Conservation (phyloP, 2,329 filamentous ascomycete species). For the Lasiodiplodia sp. region DNA sequence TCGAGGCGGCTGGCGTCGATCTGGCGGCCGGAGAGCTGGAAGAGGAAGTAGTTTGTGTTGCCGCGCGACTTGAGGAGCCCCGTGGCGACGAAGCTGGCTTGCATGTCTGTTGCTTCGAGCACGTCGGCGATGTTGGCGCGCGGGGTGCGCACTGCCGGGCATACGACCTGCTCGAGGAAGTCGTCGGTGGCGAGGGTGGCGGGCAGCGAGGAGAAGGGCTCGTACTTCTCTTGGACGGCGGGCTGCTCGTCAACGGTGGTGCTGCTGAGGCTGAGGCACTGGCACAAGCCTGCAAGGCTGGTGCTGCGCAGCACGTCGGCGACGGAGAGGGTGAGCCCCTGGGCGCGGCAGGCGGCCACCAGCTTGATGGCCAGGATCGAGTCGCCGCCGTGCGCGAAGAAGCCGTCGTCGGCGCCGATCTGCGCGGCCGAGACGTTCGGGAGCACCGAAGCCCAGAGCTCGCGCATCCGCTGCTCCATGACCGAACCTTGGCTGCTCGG, state of each 20-base stretch:
- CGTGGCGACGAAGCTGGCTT: slow-evolving; percentile 1
- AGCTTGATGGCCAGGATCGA: slow-evolving; percentile 35
- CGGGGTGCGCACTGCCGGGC: not conserved
- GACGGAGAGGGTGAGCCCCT: not conserved
- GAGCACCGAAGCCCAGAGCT: slow-evolving; percentile 38
- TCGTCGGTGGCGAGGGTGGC: not conserved
- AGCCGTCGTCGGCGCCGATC: slow-evolving; percentile 48
- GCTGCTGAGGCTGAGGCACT: not conserved
- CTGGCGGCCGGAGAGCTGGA: not conserved
- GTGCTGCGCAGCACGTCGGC: slow-evolving; percentile 18
- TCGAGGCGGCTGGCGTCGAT: slow-evolving; percentile 1
- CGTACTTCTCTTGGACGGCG: not conserved
- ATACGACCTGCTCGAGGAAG: slow-evolving; percentile 3
- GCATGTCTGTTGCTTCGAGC: slow-evolving; percentile 17
- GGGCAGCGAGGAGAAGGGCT: not conserved
- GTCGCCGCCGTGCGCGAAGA: slow-evolving; percentile 52
- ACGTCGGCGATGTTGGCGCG: slow-evolving; percentile 11
- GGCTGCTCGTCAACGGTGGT: not conserved
- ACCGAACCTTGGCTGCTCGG: slow-evolving; percentile 40
- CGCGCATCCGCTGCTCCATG: slow-evolving; percentile 35
- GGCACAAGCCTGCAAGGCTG: slow-evolving; percentile 7
- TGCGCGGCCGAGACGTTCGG: slow-evolving; percentile 26
- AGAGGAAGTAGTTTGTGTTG: slow-evolving; percentile 16
- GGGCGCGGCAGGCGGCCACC: slow-evolving; percentile 10
- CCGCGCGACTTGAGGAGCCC: not conserved